These are phyloP conservation scores for Asterophora parasitica DNA, from an alignment of 768 basidiomycete species.

Conservation along the genomic window DNA sequence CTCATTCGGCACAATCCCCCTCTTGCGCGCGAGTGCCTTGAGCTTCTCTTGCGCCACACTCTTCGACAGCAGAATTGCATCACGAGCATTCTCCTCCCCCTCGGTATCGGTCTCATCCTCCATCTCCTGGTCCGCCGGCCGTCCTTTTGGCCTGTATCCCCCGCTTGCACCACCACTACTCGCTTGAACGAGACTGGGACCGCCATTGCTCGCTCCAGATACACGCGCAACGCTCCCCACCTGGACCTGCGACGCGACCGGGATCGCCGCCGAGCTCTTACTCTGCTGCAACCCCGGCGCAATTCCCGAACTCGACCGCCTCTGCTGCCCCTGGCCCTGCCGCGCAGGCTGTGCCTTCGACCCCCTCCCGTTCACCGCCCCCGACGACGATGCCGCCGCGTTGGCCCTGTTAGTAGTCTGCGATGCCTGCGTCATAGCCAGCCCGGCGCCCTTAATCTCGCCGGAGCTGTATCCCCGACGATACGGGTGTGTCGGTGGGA, in stretches of 20 bases:
- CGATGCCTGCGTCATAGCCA: conserved; percentile 13
- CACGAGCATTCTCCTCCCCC: conserved; percentile 36
- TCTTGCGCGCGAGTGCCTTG: conserved; percentile 48
- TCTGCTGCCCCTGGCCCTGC: not conserved
- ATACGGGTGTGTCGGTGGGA: conserved; percentile 59
- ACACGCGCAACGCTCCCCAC: conserved; percentile 24
- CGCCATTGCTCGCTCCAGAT: not conserved
- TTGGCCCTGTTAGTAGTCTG: too few relatives aligned
- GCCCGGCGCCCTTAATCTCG: conserved; percentile 34
- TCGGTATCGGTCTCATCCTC: conserved; percentile 62
- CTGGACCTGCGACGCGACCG: conserved; percentile 40
- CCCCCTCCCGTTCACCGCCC: not conserved
- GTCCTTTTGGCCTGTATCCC: conserved; percentile 61
- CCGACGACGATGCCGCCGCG: too few relatives aligned
- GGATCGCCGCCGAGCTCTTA: conserved; percentile 57
- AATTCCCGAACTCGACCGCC: conserved; percentile 7
- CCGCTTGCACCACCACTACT: conserved; percentile 13
- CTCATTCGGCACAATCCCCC: conserved; percentile 27
- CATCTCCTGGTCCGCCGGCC: conserved; percentile 60
- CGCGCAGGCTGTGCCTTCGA: not conserved
- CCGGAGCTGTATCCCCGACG: conserved; percentile 44
- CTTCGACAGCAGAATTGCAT: conserved; percentile 50
- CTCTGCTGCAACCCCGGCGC: conserved; percentile 37
- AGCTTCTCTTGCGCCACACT: conserved; percentile 69
- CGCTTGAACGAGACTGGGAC: not conserved